Base-by-base conservation (phyloP, 345 rosid genomes). In the Draba incana region DNA sequence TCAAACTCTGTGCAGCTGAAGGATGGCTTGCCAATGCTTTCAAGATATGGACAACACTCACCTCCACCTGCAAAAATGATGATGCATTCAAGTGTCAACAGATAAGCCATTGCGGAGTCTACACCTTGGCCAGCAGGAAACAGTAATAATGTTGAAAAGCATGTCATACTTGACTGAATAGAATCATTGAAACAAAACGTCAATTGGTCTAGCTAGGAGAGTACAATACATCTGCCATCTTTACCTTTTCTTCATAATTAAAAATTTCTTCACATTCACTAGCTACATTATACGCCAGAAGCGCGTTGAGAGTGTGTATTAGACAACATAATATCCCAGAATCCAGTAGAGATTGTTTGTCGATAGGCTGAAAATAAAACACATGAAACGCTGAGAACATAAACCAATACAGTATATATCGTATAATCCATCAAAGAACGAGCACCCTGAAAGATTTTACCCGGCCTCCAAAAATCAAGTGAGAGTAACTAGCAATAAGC, bases 321-420 rank as follows among this genome's bases (percentile, higher is more conserved):
- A 92, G 92, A 77, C 98, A 92, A 74, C 97, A 84, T 13, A 92
- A 81, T 81, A 92, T 88, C 75, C 97, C 98, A 85, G 98, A 92
- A 81, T 92, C 98, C 70, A 92, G 86, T 52, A 92, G 86, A 55
- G 98, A 90, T 54, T 88, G 98, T 76, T 88, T 86, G 74, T 90
- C 98, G 53, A 85, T 76, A 31, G 91, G 87, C 98, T 92, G 90
- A 76, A 81, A 71, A 74, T 39, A 48, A 57, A 63, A 75, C 20
- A 66, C 31, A 66, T 43, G 39, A 56, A 13, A 35, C 16, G 23
- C 63, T 43, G 41, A 44, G 70, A 46, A 20, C 27, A 71, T 46
- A 46, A 54, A 55, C 64, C 63, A 46, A 54, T n/a, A 38, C 8
- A 71, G 7, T 15, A 24, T 54, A 30, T 33, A 48, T 33, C 42